These are phyloP conservation scores for Cytospora leucostoma DNA, from an alignment of 2,329 filamentous ascomycete species.

Conservation along the genomic window DNA sequence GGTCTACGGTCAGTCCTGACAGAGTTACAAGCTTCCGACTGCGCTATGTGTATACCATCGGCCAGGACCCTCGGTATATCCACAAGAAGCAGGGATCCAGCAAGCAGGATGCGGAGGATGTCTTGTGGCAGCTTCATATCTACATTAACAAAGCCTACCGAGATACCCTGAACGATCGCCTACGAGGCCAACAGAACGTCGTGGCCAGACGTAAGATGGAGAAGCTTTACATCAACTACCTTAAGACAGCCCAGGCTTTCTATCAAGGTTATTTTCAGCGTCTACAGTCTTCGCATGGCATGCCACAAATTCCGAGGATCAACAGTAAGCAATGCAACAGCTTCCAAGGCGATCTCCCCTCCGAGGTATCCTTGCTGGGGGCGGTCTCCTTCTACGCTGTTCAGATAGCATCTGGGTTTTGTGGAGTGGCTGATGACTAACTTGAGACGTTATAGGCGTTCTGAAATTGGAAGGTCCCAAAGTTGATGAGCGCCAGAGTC, in stretches of 20 bases:
- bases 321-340: constrained; percentile 32
- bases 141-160: constrained; percentile 79
- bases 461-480: constrained; percentile 47
- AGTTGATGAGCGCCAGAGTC: constrained; percentile 46
- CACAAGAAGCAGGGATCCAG: constrained; percentile 43
- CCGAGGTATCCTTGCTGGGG: background rate
- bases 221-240: constrained; percentile 79
- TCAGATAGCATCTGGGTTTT: background rate
- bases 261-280: constrained; percentile 85
- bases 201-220: constrained; percentile 75
- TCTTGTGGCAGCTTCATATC: constrained; percentile 78
- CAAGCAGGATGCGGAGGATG: constrained; percentile 64
- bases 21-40: constrained; percentile 49
- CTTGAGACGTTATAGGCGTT: constrained; percentile 28
- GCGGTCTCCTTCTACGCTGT: background rate
- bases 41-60: constrained; percentile 71
- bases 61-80: constrained; percentile 66
- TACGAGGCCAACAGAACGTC: constrained; percentile 52
- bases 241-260: constrained; percentile 85
- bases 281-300: constrained; percentile 63
- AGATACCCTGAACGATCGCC: constrained; percentile 59
- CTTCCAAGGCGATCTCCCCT: no score
- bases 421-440: background rate
- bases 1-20: constrained; percentile 17
- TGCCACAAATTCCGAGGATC: constrained; percentile 48